Percentiles rank a stretch among this genome's conserved stretches.
Evolutionary conservation across 1,139 yeast genomes (phyloP).

Genomic region (Candida labiduridarum): DNA sequence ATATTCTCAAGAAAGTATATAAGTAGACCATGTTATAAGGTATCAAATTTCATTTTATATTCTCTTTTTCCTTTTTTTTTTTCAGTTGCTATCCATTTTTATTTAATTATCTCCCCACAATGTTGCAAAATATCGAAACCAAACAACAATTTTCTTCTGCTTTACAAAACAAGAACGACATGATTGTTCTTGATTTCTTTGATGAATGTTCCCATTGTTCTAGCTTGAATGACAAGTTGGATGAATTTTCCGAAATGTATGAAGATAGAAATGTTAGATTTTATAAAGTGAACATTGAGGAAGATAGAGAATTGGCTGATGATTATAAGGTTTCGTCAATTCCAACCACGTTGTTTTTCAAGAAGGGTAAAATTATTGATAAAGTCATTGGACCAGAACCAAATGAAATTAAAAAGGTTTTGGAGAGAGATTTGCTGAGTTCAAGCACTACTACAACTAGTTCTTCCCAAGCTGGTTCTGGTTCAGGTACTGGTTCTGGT

Average conservation of each 20-base stretch:
- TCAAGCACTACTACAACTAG: not conserved
- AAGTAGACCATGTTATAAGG: no score
- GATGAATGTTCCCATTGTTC: slow-evolving; percentile 18
- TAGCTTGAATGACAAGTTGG: slow-evolving; percentile 16
- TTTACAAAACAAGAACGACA: slow-evolving; percentile 13
- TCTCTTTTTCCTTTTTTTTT: no score
- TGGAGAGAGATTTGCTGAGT: slow-evolving; percentile 14
- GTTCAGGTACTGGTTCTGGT: not conserved
- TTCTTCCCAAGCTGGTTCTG: not conserved
- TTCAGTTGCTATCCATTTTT: not conserved
- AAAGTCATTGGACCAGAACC: slow-evolving; percentile 85
- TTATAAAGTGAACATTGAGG: slow-evolving; percentile 16
- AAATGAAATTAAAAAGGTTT: slow-evolving; percentile 13
- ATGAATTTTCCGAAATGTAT: slow-evolving; percentile 14
- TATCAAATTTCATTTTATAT: no score
- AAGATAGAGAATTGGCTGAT: slow-evolving; percentile 17
- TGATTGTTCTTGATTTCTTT: slow-evolving; percentile 18
- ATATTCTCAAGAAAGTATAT: no score
- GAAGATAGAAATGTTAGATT: slow-evolving; percentile 12
- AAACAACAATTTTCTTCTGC: slow-evolving; percentile 16
- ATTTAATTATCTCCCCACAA: slow-evolving; percentile 1
- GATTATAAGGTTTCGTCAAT: slow-evolving; percentile 65
- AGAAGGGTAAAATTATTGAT: slow-evolving; percentile 66
- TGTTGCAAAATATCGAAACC: slow-evolving; percentile 15
- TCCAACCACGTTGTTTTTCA: slow-evolving; percentile 57